Conservation (phyloP, 768 basidiomycete genomes). For the Ramaria sp. region DNA sequence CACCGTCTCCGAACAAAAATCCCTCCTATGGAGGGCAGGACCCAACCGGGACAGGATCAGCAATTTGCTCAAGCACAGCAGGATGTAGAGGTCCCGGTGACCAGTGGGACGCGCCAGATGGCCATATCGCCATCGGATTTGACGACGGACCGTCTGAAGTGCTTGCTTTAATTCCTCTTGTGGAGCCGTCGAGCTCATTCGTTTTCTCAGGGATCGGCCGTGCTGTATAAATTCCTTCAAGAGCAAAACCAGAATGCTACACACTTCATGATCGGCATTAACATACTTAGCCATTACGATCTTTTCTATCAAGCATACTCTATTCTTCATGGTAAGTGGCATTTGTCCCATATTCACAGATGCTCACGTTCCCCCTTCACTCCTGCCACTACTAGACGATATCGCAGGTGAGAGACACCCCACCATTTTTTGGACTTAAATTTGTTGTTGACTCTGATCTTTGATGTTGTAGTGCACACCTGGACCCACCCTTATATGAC, state of each 20-base stretch:
- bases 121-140: constrained; percentile 54
- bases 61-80: constrained; percentile 70
- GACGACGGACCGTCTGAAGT: constrained; percentile 70
- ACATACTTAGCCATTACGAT: constrained; percentile 49
- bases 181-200: background rate
- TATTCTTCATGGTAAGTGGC: constrained; percentile 9
- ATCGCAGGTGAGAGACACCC: constrained; percentile 18
- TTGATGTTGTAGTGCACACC: constrained; percentile 45
- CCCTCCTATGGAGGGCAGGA: constrained; percentile 30
- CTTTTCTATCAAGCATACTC: constrained; percentile 42
- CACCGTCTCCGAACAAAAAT: constrained; percentile 20
- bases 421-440: background rate
- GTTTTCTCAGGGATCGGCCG: constrained; percentile 19
- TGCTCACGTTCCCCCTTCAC: background rate
- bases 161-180: constrained; percentile 10
- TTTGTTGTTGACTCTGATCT: background rate
- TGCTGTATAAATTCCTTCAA: constrained; percentile 56
- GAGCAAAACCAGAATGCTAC: constrained; percentile 61
- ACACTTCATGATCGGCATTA: constrained; percentile 83
- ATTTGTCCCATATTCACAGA: constrained; percentile 6
- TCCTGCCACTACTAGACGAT: constrained; percentile 19
- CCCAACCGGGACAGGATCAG: constrained; percentile 25
- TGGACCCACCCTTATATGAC: constrained; percentile 80
- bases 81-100: constrained; percentile 53
- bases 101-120: constrained; percentile 67